Evolutionary conservation across 495 filamentous ascomycete species (phyloP), one percentile per base, ranked within the genome.

Genomic region (Podospora sp.): DNA sequence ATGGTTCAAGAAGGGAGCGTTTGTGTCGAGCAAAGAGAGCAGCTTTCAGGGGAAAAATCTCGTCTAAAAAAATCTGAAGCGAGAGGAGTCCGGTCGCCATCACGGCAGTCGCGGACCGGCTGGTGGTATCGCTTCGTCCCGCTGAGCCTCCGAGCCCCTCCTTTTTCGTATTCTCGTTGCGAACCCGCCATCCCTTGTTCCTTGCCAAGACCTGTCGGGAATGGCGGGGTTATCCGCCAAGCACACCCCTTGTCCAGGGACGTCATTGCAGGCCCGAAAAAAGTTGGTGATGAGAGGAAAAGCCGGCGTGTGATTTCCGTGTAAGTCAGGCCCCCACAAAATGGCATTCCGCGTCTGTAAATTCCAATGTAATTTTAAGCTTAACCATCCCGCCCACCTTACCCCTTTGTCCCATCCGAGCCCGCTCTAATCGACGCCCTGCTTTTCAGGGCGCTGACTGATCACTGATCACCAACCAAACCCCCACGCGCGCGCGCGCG

Each of bases 211-310:
- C 40, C 40, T 36, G 33, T 12, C 40, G 9, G 40, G 5, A 2
- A 55, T 55, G n/a, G 52, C 52, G 52, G 52, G 52, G 52, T 55
- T 22, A n/a, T 46, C 16, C 14, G 40, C 40, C 40, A 46, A 55
- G 24, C 8, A 20, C 21, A 55, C 52, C 52, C 52, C 52, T 55
- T 46, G 40, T 46, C 16, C 40, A 46, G 5, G 29, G 12, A 46
- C 40, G 40, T 46, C 40, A 46, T 46, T 14, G 40, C 9, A 18
- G 40, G 40, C 5, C 16, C 5, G 14, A 46, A 46, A 14, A 12
- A 46, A 6, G 29, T 33, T 33, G 29, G 29, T 33, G 29, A 33
- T 8, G 29, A 33, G 4, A 4, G 16, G 40, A 46, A 46, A 46
- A 46, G 40, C 29, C 29, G 16, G 40, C 16, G 11, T 18, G 40